A percentile compares a stretch with the other conserved stretches of the same genome.
phyloP scores from a whole-genome alignment of 306 rosid genomes.

The Comarum palustre region DNA sequence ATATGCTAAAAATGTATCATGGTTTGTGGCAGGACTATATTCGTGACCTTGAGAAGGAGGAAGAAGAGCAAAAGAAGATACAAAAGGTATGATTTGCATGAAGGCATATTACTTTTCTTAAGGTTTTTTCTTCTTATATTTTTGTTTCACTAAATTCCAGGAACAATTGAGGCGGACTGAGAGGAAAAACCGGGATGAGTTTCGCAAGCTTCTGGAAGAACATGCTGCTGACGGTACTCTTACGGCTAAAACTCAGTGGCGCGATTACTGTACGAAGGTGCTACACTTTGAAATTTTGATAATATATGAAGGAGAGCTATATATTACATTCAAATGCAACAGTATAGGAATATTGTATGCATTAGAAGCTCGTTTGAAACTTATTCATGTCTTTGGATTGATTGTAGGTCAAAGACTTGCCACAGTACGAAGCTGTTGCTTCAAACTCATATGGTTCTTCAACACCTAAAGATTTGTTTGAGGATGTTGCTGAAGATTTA shows the following conservation, averaged over 20 bases:
- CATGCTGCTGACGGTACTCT: slow-evolving; percentile 64
- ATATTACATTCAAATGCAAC: background rate
- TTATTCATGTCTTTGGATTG: slow-evolving; percentile 17
- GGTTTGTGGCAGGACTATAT: slow-evolving; percentile 73
- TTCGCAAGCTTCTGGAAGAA: slow-evolving; percentile 82
- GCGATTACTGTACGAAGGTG: slow-evolving; percentile 89
- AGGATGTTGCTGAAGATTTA: slow-evolving; percentile 74
- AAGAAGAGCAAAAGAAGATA: slow-evolving; percentile 80
- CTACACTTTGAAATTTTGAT: slow-evolving; percentile 7
- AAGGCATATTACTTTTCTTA: slow-evolving; percentile 20
- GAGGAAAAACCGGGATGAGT: slow-evolving; percentile 94
- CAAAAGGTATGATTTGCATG: slow-evolving; percentile 55
- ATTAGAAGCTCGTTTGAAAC: slow-evolving; percentile 20
- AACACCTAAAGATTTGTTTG: slow-evolving; percentile 89
- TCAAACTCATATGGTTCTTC: slow-evolving; percentile 89
- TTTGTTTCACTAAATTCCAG: slow-evolving; percentile 33
- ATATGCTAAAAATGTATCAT: slow-evolving; percentile 27
- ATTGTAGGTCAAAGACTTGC: slow-evolving; percentile 70
- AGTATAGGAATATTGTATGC: slow-evolving; percentile 3
- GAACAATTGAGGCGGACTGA: slow-evolving; percentile 75
- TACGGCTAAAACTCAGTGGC: slow-evolving; percentile 84
- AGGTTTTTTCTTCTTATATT: slow-evolving; percentile 25
- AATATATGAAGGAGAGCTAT: slow-evolving; percentile 3
- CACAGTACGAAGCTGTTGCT: slow-evolving; percentile 94
- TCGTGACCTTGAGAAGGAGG: slow-evolving; percentile 93